Evolutionary conservation across 108 stramenopile species (phyloP).

Genomic region (Skeletonema menzelii): DNA sequence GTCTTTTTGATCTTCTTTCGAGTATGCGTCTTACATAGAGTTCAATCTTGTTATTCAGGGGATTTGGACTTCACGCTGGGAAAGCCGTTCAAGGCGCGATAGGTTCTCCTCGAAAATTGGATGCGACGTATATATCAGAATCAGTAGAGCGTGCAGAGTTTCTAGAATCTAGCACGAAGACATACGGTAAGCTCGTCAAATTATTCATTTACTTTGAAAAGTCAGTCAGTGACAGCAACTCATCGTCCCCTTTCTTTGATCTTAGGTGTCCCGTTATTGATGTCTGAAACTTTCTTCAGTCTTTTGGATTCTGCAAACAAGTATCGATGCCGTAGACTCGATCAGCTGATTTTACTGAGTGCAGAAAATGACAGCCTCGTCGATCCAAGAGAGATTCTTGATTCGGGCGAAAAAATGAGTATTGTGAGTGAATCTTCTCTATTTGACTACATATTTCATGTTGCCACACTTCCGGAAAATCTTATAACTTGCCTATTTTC

Average conservation of each 20-base stretch:
- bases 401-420: conserved; percentile 51
- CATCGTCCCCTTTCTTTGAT: no score
- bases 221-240: no score
- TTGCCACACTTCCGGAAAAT: no score
- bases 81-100: conserved; percentile 98
- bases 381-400: conserved; percentile 30
- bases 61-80: conserved; percentile 93
- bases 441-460: no score
- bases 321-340: conserved; percentile 76
- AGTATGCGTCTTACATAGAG: neutral
- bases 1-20: neutral
- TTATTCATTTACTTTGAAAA: no score
- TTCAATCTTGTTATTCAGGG: conserved; percentile 29
- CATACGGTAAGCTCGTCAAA: conserved; percentile 51
- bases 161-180: conserved; percentile 90
- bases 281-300: conserved; percentile 85
- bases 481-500: neutral
- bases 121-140: conserved; percentile 93
- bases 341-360: conserved; percentile 64
- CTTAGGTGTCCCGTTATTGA: conserved; percentile 59
- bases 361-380: conserved; percentile 53
- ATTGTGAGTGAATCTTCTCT: neutral
- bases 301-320: conserved; percentile 67
- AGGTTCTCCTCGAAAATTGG: conserved; percentile 91
- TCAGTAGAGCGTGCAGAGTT: conserved; percentile 89